phyloP scores from a whole-genome alignment of 2,329 filamentous ascomycete species.

The Tolypocladium capitatum region DNA sequence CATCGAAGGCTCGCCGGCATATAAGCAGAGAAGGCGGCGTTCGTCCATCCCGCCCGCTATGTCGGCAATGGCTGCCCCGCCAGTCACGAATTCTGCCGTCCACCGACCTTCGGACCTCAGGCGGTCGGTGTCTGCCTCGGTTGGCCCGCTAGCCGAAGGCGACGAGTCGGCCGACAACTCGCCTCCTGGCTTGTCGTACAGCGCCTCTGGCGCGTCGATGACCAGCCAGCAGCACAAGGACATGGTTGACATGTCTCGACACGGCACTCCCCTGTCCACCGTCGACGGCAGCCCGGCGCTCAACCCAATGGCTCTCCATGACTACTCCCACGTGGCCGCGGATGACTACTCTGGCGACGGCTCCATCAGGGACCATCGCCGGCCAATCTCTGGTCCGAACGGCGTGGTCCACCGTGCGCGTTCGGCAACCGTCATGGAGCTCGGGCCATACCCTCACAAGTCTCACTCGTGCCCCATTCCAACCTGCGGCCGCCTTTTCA shows the following conservation, averaged over 20 bases:
- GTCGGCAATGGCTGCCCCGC: conserved; percentile 53
- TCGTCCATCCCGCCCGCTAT: conserved; percentile 82
- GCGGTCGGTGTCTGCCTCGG: conserved; percentile 78
- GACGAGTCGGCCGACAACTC: conserved; percentile 71
- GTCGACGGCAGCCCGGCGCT: conserved; percentile 71
- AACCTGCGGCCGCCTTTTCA: conserved; percentile 92
- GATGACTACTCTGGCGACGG: conserved; percentile 48
- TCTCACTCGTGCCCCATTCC: conserved; percentile 99
- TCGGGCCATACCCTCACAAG: conserved; percentile 92
- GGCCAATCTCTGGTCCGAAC: conserved; percentile 56
- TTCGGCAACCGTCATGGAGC: conserved; percentile 91
- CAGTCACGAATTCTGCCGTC: conserved; percentile 45
- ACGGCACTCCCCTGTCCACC: conserved; percentile 78
- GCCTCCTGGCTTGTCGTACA: conserved; percentile 61
- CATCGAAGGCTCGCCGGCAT: conserved; percentile 94
- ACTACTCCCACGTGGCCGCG: conserved; percentile 49
- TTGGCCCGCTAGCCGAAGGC: conserved; percentile 66
- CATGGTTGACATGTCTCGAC: conserved; percentile 69
- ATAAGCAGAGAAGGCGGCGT: conserved; percentile 90
- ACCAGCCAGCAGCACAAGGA: conserved; percentile 60
- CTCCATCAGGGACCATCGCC: conserved; percentile 35
- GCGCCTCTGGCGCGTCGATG: conserved; percentile 53
- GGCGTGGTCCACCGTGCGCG: conserved; percentile 79
- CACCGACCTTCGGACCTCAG: conserved; percentile 84
- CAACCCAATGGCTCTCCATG: conserved; percentile 56